These are phyloP conservation scores for Chlorociboria aeruginascens DNA, from an alignment of 495 filamentous ascomycete species.

Conservation along the genomic window DNA sequence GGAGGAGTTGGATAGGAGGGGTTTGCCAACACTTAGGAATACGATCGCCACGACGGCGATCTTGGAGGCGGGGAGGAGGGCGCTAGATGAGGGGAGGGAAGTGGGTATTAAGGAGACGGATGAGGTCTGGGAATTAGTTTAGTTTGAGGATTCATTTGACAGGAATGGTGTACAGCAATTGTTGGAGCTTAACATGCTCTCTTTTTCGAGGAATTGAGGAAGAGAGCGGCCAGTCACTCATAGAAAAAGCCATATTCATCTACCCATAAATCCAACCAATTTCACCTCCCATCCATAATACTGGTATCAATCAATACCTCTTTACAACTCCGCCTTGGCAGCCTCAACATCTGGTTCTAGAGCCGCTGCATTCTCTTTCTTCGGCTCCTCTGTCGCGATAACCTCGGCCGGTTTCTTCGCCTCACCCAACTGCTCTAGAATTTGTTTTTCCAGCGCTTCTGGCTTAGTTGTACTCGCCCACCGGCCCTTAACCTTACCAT, in stretches of 20 bases:
- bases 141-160: conserved; percentile 12
- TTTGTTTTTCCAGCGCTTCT: conserved; percentile 56
- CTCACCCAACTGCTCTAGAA: conserved; percentile 55
- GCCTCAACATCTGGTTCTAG: too few species aligned
- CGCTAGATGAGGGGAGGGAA: conserved; percentile 67
- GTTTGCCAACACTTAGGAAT: conserved; percentile 74
- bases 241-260: background rate
- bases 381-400: conserved; percentile 25
- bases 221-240: too few species aligned
- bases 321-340: background rate
- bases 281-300: too few species aligned
- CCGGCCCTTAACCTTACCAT: conserved; percentile 68
- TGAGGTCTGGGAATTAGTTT: conserved; percentile 61
- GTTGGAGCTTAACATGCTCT: too few species aligned
- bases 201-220: too few species aligned
- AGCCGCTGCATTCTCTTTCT: background rate
- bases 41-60: conserved; percentile 89
- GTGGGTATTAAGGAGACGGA: conserved; percentile 56
- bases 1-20: conserved; percentile 63
- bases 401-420: background rate
- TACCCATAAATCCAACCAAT: background rate
- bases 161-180: background rate
- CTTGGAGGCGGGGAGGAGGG: conserved; percentile 70
- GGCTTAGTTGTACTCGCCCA: conserved; percentile 86
- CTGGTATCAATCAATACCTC: background rate